These are phyloP conservation scores for Glycine latifolia DNA, from an alignment of 306 rosid species.

Conservation along the genomic window DNA sequence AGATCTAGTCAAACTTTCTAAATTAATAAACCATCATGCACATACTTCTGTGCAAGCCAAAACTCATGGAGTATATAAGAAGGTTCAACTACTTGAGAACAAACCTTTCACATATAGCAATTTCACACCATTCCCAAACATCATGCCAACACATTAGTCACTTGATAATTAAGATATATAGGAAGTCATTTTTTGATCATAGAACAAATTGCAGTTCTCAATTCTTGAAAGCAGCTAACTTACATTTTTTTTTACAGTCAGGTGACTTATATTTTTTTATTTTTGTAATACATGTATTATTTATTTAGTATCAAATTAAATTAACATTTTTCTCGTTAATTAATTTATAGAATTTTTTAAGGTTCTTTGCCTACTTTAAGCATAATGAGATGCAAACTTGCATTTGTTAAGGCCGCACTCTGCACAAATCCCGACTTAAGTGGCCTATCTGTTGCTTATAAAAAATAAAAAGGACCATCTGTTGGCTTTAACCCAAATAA, in stretches of 20 bases:
- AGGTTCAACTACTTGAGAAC: constrained; percentile 29
- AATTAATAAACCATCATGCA: background rate
- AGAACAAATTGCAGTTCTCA: background rate
- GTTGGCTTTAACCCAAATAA: background rate
- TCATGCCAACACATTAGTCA: background rate
- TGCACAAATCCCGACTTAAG: too few species aligned
- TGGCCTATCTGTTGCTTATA: too few species aligned
- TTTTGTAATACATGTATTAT: background rate
- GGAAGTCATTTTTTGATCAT: background rate
- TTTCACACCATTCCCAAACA: constrained; percentile 14
- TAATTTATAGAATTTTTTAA: background rate
- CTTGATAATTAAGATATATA: background rate
- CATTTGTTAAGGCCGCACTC: too few species aligned
- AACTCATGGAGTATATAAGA: constrained; percentile 12
- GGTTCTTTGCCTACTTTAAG: background rate
- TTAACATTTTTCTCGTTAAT: too few species aligned
- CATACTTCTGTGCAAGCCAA: constrained; percentile 2
- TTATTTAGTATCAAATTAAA: too few species aligned
- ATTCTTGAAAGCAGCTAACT: background rate
- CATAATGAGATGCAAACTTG: background rate
- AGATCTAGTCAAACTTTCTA: background rate
- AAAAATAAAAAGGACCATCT: too few species aligned
- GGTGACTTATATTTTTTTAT: background rate
- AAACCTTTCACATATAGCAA: background rate
- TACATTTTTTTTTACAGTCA: background rate